phyloP scores from a whole-genome alignment of 352 stramenopile species.

The Hyaloperonospora arabidopsidis region DNA sequence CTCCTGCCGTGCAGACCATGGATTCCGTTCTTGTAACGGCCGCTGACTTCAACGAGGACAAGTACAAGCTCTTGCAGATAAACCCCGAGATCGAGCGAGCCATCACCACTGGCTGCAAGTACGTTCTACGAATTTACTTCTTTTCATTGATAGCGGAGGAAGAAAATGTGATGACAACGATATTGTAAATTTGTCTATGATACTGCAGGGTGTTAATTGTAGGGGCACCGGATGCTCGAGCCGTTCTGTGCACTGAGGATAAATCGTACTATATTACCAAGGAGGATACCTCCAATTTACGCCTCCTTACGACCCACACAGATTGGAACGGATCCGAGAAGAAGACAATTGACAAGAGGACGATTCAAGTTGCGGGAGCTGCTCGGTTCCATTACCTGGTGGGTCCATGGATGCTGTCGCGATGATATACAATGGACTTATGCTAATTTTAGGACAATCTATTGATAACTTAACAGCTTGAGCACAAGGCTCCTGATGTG shows the following conservation, averaged over 20 bases:
- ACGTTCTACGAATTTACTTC: slow-evolving; percentile 1
- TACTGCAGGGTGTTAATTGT: slow-evolving; percentile 55
- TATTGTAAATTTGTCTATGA: slow-evolving; percentile 1
- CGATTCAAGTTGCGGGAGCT: slow-evolving; percentile 48
- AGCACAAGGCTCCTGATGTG: slow-evolving; percentile 50
- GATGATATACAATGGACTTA: not conserved
- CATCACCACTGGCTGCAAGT: slow-evolving; percentile 43
- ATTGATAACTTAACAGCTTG: slow-evolving; percentile 36
- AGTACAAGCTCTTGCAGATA: slow-evolving; percentile 55
- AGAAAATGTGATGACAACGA: not conserved
- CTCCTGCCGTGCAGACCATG: slow-evolving; percentile 2
- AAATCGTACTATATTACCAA: slow-evolving; percentile 71
- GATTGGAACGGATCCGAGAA: slow-evolving; percentile 40
- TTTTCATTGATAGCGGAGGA: not conserved
- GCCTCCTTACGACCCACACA: slow-evolving; percentile 53
- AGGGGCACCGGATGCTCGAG: slow-evolving; percentile 39
- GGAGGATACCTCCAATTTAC: slow-evolving; percentile 77
- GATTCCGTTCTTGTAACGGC: slow-evolving; percentile 44
- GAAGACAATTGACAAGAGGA: slow-evolving; percentile 12
- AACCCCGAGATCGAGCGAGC: slow-evolving; percentile 55
- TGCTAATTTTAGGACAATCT: not conserved
- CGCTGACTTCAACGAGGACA: slow-evolving; percentile 44
- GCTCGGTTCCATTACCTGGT: slow-evolving; percentile 65
- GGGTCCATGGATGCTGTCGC: not conserved
- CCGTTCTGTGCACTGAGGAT: slow-evolving; percentile 60